phyloP scores from a whole-genome alignment of 768 basidiomycete species.

The Kwoniella sp. region DNA sequence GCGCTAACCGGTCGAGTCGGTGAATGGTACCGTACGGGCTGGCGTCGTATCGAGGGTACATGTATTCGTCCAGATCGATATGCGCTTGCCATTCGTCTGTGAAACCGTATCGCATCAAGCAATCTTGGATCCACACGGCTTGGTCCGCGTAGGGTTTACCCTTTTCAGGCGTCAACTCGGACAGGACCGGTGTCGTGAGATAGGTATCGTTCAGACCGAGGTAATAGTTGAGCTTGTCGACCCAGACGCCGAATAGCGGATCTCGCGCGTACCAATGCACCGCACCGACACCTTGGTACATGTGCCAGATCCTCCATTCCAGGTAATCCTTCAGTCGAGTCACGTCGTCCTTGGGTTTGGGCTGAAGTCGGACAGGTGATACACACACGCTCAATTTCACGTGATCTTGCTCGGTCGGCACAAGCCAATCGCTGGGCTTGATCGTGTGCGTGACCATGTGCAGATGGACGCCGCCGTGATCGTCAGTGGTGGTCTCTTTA shows the following conservation, averaged over 20 bases:
- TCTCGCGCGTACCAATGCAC: slow-evolving; percentile 22
- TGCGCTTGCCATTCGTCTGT: slow-evolving; percentile 16
- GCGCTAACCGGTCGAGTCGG: slow-evolving; percentile 3
- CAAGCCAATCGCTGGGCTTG: not conserved
- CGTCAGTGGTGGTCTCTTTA: not conserved
- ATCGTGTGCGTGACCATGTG: not conserved
- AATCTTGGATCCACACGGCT: slow-evolving; percentile 9
- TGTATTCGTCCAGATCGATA: slow-evolving; percentile 20
- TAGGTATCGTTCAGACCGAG: slow-evolving; percentile 14
- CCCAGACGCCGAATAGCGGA: slow-evolving; percentile 5
- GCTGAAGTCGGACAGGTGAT: slow-evolving; percentile 14
- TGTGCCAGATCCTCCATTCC: slow-evolving; percentile 21
- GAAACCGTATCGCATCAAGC: slow-evolving; percentile 18
- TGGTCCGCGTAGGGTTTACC: slow-evolving; percentile 9
- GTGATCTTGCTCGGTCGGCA: not conserved
- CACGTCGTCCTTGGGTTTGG: not conserved
- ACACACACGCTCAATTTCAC: slow-evolving; percentile 8
- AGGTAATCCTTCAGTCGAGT: slow-evolving; percentile 2
- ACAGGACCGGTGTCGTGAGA: slow-evolving; percentile 2
- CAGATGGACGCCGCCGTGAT: not conserved
- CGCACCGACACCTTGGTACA: slow-evolving; percentile 16
- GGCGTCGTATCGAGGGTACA: slow-evolving; percentile 4
- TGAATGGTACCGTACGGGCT: not conserved
- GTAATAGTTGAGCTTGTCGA: slow-evolving; percentile 1
- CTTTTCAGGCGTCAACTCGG: not conserved